A percentile compares a stretch with the other conserved stretches of the same genome.
phyloP scores from a whole-genome alignment of 345 rosid genomes.

The Laguncularia racemosa region DNA sequence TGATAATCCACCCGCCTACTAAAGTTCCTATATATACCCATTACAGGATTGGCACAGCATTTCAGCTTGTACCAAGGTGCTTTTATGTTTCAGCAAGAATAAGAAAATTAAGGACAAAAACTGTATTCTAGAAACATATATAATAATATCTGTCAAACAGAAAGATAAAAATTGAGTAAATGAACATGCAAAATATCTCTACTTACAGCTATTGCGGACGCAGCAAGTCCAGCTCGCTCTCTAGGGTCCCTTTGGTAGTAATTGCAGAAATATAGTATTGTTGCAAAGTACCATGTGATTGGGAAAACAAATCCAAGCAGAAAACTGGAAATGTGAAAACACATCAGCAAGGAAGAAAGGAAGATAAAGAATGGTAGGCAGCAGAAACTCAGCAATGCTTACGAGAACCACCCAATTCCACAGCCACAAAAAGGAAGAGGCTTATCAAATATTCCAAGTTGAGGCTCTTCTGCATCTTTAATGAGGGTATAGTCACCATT shows the following conservation, averaged over 20 bases:
- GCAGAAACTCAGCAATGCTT: slow-evolving; percentile 16
- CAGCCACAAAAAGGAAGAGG: slow-evolving; percentile 94
- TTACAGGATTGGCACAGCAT: no score
- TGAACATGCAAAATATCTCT: background rate
- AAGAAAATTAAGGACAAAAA: no score
- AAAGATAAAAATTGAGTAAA: background rate
- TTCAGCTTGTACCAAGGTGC: no score
- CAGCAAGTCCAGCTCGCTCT: slow-evolving; percentile 92
- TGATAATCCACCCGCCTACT: no score
- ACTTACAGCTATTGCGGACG: slow-evolving; percentile 90
- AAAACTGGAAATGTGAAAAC: slow-evolving; percentile 33
- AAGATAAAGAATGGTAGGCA: background rate
- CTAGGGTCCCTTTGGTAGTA: slow-evolving; percentile 92
- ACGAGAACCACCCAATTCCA: slow-evolving; percentile 97
- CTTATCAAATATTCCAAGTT: slow-evolving; percentile 61
- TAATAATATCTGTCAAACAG: no score
- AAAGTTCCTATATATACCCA: no score
- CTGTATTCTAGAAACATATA: no score
- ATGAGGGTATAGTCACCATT: slow-evolving; percentile 47
- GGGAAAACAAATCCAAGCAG: slow-evolving; percentile 82
- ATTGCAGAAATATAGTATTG: slow-evolving; percentile 67
- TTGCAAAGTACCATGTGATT: slow-evolving; percentile 65
- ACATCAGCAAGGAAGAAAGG: background rate
- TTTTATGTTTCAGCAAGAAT: no score
- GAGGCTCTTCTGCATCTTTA: slow-evolving; percentile 36